phyloP scores from a whole-genome alignment of 768 basidiomycete genomes.

The Phallus indusiatus region DNA sequence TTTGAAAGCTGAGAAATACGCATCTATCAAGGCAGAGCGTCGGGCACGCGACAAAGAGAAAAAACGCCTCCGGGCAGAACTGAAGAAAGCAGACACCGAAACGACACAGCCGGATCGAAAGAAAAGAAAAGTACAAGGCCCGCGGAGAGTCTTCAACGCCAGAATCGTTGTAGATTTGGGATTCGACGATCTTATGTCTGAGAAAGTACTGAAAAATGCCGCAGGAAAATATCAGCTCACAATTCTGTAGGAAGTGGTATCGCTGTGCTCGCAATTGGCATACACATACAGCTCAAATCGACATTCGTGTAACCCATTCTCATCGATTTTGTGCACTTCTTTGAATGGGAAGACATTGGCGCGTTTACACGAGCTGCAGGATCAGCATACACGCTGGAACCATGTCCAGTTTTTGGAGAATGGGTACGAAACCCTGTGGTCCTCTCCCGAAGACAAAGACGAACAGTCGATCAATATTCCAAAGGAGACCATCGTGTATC shows the following conservation, averaged over 20 bases:
- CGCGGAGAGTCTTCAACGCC: constrained; percentile 38
- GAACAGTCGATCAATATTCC: constrained; percentile 8
- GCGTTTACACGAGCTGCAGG: constrained; percentile 53
- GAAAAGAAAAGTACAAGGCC: constrained; percentile 24
- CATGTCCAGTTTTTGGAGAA: constrained; percentile 78
- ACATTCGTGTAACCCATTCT: constrained; percentile 57
- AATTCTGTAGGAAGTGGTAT: constrained; percentile 68
- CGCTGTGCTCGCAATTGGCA: constrained; percentile 82
- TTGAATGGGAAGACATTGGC: constrained; percentile 60
- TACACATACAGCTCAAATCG: constrained; percentile 88
- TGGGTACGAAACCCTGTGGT: constrained; percentile 65
- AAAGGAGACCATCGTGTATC: constrained; percentile 65
- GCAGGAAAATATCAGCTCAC: neutral
- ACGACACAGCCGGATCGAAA: constrained; percentile 30
- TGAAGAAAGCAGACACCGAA: constrained; percentile 51
- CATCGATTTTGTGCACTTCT: constrained; percentile 68
- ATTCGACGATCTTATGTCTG: constrained; percentile 89
- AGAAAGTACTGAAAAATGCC: constrained; percentile 53
- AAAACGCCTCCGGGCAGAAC: constrained; percentile 48
- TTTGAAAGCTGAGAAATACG: constrained; percentile 57
- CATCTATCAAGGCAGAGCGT: constrained; percentile 60
- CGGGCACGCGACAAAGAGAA: constrained; percentile 73
- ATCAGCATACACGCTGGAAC: constrained; percentile 66
- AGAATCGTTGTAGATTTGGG: constrained; percentile 78
- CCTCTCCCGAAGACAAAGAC: constrained; percentile 11